phyloP scores from a whole-genome alignment of 208 protist species.

The Trypanosoma theileri region DNA sequence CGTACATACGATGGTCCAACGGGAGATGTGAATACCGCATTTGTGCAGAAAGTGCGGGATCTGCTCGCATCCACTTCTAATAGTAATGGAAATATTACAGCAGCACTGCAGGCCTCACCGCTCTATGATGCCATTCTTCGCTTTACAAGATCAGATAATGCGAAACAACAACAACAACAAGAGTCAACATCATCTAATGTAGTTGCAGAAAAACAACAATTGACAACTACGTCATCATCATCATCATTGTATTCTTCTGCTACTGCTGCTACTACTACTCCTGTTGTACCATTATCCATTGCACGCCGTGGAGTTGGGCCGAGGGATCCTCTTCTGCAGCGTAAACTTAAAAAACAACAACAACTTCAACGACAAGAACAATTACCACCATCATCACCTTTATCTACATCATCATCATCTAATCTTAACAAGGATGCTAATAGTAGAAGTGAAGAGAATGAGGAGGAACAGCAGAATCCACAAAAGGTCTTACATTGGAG shows the following conservation, averaged over 20 bases:
- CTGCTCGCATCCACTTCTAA: background rate
- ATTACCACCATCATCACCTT: background rate
- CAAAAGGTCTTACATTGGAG: constrained; percentile 50
- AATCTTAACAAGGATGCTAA: background rate
- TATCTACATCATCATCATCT: background rate
- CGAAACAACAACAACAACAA: constrained; percentile 2
- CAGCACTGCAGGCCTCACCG: constrained; percentile 18
- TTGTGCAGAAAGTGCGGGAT: constrained; percentile 12
- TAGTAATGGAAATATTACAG: background rate
- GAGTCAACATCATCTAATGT: background rate
- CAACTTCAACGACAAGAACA: constrained; percentile 14
- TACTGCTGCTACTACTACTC: too few species aligned
- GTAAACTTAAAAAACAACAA: constrained; percentile 37
- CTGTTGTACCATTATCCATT: constrained; percentile 30
- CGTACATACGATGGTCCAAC: constrained; percentile 26
- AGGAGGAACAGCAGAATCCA: background rate
- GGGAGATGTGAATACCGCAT: constrained; percentile 20
- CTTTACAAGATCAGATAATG: background rate
- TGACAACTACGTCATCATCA: background rate
- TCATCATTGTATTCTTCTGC: too few species aligned
- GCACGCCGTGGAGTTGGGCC: constrained; percentile 58
- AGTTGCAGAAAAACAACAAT: background rate
- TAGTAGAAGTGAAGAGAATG: background rate
- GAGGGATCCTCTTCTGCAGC: constrained; percentile 61
- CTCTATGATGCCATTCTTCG: constrained; percentile 23